These are phyloP conservation scores for Nothophoma quercina DNA, from an alignment of 2,329 filamentous ascomycete genomes.

Conservation along the genomic window DNA sequence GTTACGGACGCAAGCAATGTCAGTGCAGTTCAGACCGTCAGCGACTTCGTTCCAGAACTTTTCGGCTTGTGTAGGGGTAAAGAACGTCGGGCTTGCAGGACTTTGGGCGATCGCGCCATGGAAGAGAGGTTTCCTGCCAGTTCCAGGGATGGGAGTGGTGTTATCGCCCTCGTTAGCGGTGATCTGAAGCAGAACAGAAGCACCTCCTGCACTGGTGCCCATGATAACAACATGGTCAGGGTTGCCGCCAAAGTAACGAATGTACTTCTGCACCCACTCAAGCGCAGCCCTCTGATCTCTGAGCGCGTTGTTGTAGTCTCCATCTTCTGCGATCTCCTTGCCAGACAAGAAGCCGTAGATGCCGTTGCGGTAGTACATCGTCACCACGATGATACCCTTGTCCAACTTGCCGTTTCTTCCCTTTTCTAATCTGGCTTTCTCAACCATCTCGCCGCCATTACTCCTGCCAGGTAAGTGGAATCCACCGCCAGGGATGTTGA, in stretches of 20 bases:
- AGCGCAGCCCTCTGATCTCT: conserved; percentile 51
- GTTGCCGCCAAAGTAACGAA: conserved; percentile 55
- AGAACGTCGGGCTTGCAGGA: conserved; percentile 44
- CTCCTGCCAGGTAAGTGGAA: conserved; percentile 49
- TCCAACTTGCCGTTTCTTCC: conserved; percentile 36
- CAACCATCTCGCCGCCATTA: conserved; percentile 42
- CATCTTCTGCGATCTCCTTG: conserved; percentile 47
- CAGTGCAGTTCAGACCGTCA: conserved; percentile 40
- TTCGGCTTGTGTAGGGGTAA: conserved; percentile 39
- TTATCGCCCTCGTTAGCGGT: conserved; percentile 43
- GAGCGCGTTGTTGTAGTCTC: conserved; percentile 47
- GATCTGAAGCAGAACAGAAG: conserved; percentile 41
- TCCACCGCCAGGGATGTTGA: conserved; percentile 57
- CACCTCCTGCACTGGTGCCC: conserved; percentile 47
- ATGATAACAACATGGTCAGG: conserved; percentile 57
- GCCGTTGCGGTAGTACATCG: conserved; percentile 47
- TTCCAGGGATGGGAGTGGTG: conserved; percentile 34
- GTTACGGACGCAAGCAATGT: conserved; percentile 39
- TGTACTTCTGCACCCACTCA: conserved; percentile 53
- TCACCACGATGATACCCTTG: conserved; percentile 44
- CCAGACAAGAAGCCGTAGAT: conserved; percentile 57
- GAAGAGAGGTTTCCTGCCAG: conserved; percentile 39
- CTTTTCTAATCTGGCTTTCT: conserved; percentile 39
- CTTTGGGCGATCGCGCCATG: conserved; percentile 44
- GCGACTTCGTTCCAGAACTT: conserved; percentile 45